Conservation (phyloP, 2,329 filamentous ascomycete genomes). For the Emergomyces pasteurianus region DNA sequence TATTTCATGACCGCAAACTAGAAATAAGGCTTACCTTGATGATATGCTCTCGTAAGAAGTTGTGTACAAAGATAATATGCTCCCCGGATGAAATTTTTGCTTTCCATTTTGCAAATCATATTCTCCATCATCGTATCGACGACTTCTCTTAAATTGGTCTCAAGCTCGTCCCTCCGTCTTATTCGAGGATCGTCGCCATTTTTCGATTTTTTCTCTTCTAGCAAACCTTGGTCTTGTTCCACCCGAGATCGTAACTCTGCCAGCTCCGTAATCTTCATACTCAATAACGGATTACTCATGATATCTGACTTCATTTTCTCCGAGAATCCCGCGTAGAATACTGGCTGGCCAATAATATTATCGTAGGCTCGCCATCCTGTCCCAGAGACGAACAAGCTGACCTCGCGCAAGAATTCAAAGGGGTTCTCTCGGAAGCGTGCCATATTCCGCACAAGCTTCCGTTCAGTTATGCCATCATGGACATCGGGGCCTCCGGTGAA, state of each 20-base stretch:
- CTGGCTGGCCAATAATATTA: constrained; percentile 74
- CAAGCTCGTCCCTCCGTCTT: constrained; percentile 47
- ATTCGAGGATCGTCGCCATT: constrained; percentile 7
- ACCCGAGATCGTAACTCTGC: constrained; percentile 61
- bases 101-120: constrained; percentile 99
- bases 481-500: constrained; percentile 33
- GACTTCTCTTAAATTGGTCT: constrained; percentile 63
- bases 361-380: constrained; percentile 95
- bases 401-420: constrained; percentile 76
- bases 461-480: constrained; percentile 38
- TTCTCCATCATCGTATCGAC: constrained; percentile 77
- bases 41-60: constrained; percentile 81
- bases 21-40: constrained; percentile 51
- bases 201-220: constrained; percentile 34
- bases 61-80: constrained; percentile 87
- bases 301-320: constrained; percentile 78
- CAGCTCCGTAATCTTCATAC: constrained; percentile 61
- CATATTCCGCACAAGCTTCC: constrained; percentile 55
- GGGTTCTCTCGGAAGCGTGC: constrained; percentile 68
- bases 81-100: constrained; percentile 77
- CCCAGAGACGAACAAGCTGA: constrained; percentile 84
- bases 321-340: constrained; percentile 85
- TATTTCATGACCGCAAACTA: neutral
- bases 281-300: constrained; percentile 62
- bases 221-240: constrained; percentile 63